Evolutionary conservation across 2,329 filamentous ascomycete species (phyloP).

Genomic region (Clonostachys byssicola): DNA sequence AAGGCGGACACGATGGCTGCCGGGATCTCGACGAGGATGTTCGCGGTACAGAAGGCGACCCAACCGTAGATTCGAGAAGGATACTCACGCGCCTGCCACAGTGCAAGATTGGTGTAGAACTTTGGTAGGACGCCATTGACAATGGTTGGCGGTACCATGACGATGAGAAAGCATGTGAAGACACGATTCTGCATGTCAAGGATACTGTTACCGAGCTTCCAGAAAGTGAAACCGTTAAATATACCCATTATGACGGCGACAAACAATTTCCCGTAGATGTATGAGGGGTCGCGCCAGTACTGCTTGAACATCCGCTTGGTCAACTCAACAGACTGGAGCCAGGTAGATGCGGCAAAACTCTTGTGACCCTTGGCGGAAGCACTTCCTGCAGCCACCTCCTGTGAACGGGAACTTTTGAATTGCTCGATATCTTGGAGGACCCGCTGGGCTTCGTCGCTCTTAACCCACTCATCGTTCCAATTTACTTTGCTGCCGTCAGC

Average conservation of each 20-base stretch:
- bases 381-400: not conserved
- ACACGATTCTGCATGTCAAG: conserved; percentile 73
- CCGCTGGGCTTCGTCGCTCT: conserved; percentile 54
- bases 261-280: conserved; percentile 75
- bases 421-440: conserved; percentile 62
- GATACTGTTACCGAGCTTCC: conserved; percentile 59
- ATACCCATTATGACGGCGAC: conserved; percentile 66
- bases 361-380: not conserved
- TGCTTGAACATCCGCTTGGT: conserved; percentile 68
- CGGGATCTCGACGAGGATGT: conserved; percentile 70
- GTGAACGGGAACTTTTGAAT: conserved; percentile 35
- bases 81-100: conserved; percentile 72
- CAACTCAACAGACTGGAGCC: conserved; percentile 59
- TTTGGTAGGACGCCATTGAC: conserved; percentile 74
- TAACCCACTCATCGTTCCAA: conserved; percentile 74
- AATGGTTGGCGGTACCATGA: conserved; percentile 64
- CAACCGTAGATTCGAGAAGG: conserved; percentile 75
- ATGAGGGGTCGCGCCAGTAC: conserved; percentile 73
- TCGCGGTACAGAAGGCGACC: conserved; percentile 71
- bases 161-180: conserved; percentile 66
- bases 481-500: conserved; percentile 42
- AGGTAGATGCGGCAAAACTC: conserved; percentile 59
- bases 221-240: conserved; percentile 80
- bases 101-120: conserved; percentile 67
- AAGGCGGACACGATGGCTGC: conserved; percentile 59